phyloP scores from a whole-genome alignment of 371 early-diverging fungal genomes.

The Mucor irregularis region DNA sequence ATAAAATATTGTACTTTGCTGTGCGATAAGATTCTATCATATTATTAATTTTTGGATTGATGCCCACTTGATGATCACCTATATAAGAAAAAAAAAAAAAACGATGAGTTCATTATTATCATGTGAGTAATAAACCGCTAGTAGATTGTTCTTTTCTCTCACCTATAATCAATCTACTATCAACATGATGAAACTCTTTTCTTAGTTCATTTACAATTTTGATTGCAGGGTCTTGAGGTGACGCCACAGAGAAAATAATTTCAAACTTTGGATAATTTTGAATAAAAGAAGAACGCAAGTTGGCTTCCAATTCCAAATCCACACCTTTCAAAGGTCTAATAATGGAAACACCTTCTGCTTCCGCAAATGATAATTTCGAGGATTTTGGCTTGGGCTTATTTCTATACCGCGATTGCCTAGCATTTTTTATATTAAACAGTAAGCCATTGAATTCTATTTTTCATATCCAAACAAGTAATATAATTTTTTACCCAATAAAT shows the following conservation, averaged over 20 bases:
- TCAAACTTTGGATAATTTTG: constrained; percentile 86
- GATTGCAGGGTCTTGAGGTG: constrained; percentile 75
- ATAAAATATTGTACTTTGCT: constrained; percentile 86
- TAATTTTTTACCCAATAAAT: constrained; percentile 37
- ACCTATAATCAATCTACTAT: constrained; percentile 79
- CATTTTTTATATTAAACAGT: neutral
- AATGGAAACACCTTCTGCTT: constrained; percentile 76
- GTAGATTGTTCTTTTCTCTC: constrained; percentile 9
- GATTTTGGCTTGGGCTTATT: constrained; percentile 47
- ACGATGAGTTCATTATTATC: too few relatives aligned
- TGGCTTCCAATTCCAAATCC: constrained; percentile 78
- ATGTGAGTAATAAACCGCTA: neutral
- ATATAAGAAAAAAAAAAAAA: constrained; percentile 3
- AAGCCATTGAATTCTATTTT: neutral
- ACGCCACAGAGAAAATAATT: constrained; percentile 85
- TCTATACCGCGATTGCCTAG: constrained; percentile 55
- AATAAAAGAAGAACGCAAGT: constrained; percentile 78
- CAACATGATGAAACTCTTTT: constrained; percentile 65
- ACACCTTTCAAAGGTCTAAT: constrained; percentile 91
- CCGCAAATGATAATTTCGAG: constrained; percentile 38
- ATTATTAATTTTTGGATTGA: constrained; percentile 97
- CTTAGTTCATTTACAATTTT: constrained; percentile 70
- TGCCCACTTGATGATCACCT: constrained; percentile 73
- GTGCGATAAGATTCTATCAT: constrained; percentile 78
- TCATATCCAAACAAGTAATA: neutral